phyloP scores from a whole-genome alignment of 352 stramenopile species.

The Pythium insidiosum region DNA sequence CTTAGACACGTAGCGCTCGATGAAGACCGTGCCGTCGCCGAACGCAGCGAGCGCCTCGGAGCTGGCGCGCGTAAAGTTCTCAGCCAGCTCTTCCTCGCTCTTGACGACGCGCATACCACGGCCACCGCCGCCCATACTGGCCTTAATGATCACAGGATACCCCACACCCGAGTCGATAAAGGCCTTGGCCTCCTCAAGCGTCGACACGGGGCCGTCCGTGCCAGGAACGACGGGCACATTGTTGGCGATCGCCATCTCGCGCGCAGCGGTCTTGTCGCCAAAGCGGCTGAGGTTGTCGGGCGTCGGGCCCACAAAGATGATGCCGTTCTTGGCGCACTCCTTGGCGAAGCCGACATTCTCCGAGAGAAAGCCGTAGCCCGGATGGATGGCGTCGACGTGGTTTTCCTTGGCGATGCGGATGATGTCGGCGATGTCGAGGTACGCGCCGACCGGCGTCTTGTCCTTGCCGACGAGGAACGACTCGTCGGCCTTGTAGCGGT shows the following conservation, averaged over 20 bases:
- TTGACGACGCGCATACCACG: conserved; percentile 95
- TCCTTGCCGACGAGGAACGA: conserved; percentile 89
- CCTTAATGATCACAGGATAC: conserved; percentile 98
- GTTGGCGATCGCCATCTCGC: conserved; percentile 85
- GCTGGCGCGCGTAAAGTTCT: conserved; percentile 84
- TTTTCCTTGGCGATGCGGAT: conserved; percentile 90
- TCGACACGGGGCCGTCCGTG: conserved; percentile 87
- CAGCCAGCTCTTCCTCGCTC: conserved; percentile 70
- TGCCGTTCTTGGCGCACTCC: conserved; percentile 84
- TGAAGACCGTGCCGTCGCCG: conserved; percentile 93
- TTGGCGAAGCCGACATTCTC: conserved; percentile 95
- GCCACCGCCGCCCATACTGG: conserved; percentile 94
- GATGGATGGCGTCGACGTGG: conserved; percentile 93
- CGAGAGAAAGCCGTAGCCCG: conserved; percentile 96
- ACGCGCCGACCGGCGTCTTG: conserved; percentile 91
- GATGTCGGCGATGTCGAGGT: conserved; percentile 94
- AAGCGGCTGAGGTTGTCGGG: conserved; percentile 87
- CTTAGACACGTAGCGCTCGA: conserved; percentile 94
- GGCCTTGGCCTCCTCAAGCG: conserved; percentile 76
- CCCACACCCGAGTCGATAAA: conserved; percentile 90
- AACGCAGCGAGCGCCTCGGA: conserved; percentile 88
- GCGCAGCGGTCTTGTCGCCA: conserved; percentile 86
- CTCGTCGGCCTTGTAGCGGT: conserved; percentile 97
- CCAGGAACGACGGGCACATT: conserved; percentile 86
- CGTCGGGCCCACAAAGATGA: conserved; percentile 95